phyloP scores from a whole-genome alignment of 805 yeast genomes.

The Suhomyces tanzawaensis region DNA sequence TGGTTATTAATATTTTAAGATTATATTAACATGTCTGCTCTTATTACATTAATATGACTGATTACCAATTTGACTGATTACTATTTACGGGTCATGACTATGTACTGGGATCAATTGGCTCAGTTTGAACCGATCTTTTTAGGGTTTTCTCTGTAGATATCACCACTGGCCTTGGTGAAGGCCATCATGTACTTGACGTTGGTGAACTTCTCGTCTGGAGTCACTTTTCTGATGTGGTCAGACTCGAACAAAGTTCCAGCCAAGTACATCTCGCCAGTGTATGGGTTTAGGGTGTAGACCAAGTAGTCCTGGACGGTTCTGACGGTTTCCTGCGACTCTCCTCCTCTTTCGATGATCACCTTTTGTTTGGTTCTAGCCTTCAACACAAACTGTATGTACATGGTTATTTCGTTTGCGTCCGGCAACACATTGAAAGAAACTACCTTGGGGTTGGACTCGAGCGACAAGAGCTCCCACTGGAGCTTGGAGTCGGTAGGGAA shows the following conservation, averaged over 20 bases:
- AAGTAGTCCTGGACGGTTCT: slow-evolving; percentile 35
- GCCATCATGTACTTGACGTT: slow-evolving; percentile 19
- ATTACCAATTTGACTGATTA: too few relatives aligned
- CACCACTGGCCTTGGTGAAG: slow-evolving; percentile 35
- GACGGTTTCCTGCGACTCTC: slow-evolving; percentile 21
- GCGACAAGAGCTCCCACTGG: slow-evolving; percentile 75
- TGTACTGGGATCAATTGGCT: background rate
- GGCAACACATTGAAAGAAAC: slow-evolving; percentile 68
- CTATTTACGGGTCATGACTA: background rate
- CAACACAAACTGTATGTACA: slow-evolving; percentile 39
- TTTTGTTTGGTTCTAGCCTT: slow-evolving; percentile 38
- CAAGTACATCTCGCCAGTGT: slow-evolving; percentile 34
- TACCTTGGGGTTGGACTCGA: slow-evolving; percentile 70
- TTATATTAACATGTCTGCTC: too few relatives aligned
- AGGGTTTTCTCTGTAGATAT: slow-evolving; percentile 41
- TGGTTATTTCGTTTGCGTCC: slow-evolving; percentile 37
- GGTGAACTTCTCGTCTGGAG: slow-evolving; percentile 30
- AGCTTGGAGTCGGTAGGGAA: slow-evolving; percentile 58
- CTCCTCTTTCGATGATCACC: slow-evolving; percentile 24
- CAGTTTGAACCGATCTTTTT: slow-evolving; percentile 4
- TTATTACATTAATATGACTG: too few relatives aligned
- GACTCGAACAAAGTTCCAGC: slow-evolving; percentile 42
- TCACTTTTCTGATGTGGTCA: slow-evolving; percentile 35
- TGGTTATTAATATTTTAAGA: too few relatives aligned
- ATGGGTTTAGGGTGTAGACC: slow-evolving; percentile 40